These are phyloP conservation scores for Theileria luwenshuni DNA, from an alignment of 169 alveolate species.

Conservation along the genomic window DNA sequence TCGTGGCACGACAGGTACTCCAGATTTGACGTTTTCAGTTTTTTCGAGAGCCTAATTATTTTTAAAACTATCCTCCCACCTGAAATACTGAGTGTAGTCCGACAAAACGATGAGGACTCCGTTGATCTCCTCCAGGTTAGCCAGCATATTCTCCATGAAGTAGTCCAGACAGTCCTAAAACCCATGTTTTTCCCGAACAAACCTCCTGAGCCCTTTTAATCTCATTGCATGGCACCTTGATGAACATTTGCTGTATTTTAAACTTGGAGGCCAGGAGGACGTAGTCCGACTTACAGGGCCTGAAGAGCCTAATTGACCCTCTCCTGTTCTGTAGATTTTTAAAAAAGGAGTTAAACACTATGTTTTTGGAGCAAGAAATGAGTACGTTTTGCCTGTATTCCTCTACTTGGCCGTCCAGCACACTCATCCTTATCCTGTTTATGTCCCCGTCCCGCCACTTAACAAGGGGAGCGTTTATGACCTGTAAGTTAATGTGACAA, in stretches of 20 bases:
- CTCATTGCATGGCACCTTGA: conserved; percentile 42
- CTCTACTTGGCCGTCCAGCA: conserved; percentile 67
- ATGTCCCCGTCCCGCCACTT: conserved; percentile 76
- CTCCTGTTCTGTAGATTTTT: conserved; percentile 46
- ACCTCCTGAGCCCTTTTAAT: conserved; percentile 28
- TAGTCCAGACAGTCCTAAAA: conserved; percentile 28
- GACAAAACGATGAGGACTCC: conserved; percentile 51
- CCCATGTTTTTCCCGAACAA: neutral
- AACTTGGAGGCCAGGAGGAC: conserved; percentile 39
- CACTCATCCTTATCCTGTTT: conserved; percentile 64
- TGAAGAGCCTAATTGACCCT: conserved; percentile 66
- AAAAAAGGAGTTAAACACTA: conserved; percentile 53
- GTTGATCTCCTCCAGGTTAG: conserved; percentile 41
- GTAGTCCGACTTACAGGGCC: conserved; percentile 7
- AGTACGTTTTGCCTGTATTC: conserved; percentile 70
- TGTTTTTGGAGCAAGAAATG: conserved; percentile 35
- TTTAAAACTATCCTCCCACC: neutral
- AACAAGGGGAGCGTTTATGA: conserved; percentile 66
- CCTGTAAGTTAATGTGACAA: conserved; percentile 2
- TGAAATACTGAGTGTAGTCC: conserved; percentile 65
- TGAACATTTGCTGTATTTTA: conserved; percentile 52
- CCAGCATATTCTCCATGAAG: conserved; percentile 56
- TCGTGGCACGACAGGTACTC: conserved; percentile 64
- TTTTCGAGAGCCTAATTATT: conserved; percentile 35
- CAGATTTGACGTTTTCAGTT: conserved; percentile 36